Evolutionary conservation across 345 rosid species (phyloP).

Genomic region (Diplotaxis tenuifolia): DNA sequence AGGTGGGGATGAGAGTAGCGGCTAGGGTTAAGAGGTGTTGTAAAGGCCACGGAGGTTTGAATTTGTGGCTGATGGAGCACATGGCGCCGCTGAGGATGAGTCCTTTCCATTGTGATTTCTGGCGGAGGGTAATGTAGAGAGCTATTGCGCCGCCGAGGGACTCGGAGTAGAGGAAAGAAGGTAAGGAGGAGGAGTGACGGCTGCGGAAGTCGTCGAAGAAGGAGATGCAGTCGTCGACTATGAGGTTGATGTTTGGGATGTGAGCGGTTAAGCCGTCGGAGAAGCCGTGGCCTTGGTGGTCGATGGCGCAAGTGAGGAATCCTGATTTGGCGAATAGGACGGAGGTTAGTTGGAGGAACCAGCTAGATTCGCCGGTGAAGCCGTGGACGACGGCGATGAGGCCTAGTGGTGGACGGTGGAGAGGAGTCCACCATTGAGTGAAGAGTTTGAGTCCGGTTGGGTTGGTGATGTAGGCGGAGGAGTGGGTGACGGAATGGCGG

Average conservation of each 20-base stretch:
- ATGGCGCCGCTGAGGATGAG: conserved; percentile 83
- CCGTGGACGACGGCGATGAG: conserved; percentile 86
- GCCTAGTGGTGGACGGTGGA: conserved; percentile 46
- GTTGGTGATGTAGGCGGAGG: conserved; percentile 69
- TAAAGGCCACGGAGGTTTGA: conserved; percentile 95
- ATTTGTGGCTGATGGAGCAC: conserved; percentile 86
- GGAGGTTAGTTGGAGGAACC: conserved; percentile 72
- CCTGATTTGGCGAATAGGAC: conserved; percentile 77
- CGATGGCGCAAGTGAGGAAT: conserved; percentile 76
- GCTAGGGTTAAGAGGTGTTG: conserved; percentile 60
- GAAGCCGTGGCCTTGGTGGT: conserved; percentile 98
- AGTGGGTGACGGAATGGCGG: conserved; percentile 66
- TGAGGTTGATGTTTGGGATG: conserved; percentile 69
- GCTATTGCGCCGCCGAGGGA: conserved; percentile 94
- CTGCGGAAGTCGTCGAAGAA: conserved; percentile 67
- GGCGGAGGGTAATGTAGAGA: conserved; percentile 69
- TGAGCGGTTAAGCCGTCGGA: conserved; percentile 75
- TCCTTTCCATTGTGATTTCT: conserved; percentile 72
- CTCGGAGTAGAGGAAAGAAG: conserved; percentile 78
- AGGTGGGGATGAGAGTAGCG: conserved; percentile 74
- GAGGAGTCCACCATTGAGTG: conserved; percentile 89
- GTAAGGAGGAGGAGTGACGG: conserved; percentile 44
- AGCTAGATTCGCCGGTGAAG: conserved; percentile 85
- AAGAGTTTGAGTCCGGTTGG: conserved; percentile 71
- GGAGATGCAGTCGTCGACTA: conserved; percentile 73